Evolutionary conservation across 2,329 filamentous ascomycete genomes (phyloP).

Genomic region (Claviceps sp.): DNA sequence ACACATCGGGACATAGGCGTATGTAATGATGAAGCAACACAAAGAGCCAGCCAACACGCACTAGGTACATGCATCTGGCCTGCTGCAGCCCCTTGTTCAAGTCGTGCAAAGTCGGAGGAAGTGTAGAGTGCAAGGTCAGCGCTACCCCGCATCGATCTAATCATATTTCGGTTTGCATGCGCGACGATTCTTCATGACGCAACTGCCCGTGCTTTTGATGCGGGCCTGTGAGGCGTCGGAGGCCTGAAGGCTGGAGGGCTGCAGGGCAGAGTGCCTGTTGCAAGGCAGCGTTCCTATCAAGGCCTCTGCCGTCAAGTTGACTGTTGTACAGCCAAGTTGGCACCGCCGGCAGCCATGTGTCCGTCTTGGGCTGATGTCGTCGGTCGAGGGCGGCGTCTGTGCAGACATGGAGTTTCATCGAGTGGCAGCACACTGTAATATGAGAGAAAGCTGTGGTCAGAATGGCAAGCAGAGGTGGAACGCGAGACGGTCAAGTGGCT

Average conservation of each 20-base stretch:
- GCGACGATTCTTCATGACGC: constrained; percentile 4
- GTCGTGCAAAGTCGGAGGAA: neutral
- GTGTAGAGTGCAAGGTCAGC: neutral
- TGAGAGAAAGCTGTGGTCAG: no score
- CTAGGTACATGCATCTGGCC: neutral
- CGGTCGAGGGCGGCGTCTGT: neutral
- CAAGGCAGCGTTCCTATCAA: neutral
- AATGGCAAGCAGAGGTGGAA: neutral
- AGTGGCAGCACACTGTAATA: neutral
- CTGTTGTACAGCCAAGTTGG: neutral
- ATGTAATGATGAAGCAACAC: constrained; percentile 2
- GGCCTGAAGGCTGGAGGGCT: neutral
- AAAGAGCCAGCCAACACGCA: neutral
- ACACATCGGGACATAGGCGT: neutral
- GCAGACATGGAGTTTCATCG: neutral
- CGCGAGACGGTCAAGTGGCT: neutral
- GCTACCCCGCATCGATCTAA: constrained; percentile 3
- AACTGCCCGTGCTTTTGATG: constrained; percentile 1
- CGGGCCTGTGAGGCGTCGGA: neutral
- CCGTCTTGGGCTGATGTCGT: neutral
- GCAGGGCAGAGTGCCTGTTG: neutral
- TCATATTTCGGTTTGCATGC: neutral
- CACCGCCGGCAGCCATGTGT: neutral
- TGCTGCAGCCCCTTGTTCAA: neutral
- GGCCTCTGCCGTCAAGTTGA: neutral